phyloP scores from a whole-genome alignment of 345 rosid species.

The Salix caprea region DNA sequence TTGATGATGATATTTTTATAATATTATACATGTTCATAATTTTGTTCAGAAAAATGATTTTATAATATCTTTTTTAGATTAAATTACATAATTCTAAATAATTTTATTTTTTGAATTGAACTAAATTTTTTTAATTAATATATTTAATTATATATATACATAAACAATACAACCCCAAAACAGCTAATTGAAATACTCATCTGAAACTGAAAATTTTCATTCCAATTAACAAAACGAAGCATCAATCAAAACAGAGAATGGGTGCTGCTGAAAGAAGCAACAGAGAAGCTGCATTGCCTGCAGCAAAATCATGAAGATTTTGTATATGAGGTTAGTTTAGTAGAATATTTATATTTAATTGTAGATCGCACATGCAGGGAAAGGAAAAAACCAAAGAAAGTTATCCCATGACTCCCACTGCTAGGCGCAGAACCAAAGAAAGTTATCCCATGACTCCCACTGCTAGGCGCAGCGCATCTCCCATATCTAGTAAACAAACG shows the following conservation, averaged over 20 bases:
- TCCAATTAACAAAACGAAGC: too few species aligned
- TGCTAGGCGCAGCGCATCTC: slow-evolving; percentile 53
- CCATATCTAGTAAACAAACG: slow-evolving; percentile 18
- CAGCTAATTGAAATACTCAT: rapidly evolving
- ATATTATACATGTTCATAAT: too few species aligned
- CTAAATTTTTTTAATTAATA: too few species aligned
- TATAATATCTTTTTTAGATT: too few species aligned
- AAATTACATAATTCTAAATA: too few species aligned
- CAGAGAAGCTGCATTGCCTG: slow-evolving; percentile 86
- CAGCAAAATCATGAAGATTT: slow-evolving; percentile 16
- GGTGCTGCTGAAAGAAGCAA: slow-evolving; percentile 68
- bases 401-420: slow-evolving; percentile 58
- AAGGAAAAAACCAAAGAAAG: not conserved
- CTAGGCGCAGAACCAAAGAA: slow-evolving; percentile 38
- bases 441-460: slow-evolving; percentile 55
- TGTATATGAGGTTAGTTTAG: not conserved
- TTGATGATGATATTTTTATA: too few species aligned
- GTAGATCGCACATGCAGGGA: not conserved
- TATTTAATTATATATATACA: too few species aligned
- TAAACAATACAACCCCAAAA: too few species aligned
- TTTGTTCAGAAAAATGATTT: too few species aligned
- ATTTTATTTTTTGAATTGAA: too few species aligned
- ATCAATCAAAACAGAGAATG: slow-evolving; percentile 14
- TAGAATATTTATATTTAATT: not conserved
- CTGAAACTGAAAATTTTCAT: too few species aligned